A percentile compares a stretch with the other conserved stretches of the same genome.
phyloP scores from a whole-genome alignment of 345 rosid genomes.

The Syzygium aromaticum region DNA sequence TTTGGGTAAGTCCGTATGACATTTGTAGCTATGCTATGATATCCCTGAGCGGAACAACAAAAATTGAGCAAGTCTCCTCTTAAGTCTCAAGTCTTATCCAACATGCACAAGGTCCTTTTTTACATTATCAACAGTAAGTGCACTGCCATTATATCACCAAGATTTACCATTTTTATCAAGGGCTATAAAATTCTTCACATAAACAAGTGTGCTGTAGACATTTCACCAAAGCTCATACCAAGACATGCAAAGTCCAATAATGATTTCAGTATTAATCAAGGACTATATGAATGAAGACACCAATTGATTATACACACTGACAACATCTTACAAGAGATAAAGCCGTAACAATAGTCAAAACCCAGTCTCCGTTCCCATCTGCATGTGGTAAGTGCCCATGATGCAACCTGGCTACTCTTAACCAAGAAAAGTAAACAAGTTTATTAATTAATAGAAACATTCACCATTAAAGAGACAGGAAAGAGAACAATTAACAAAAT shows the following conservation, averaged over 20 bases:
- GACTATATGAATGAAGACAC: neutral
- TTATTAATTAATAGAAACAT: neutral
- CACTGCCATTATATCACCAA: neutral
- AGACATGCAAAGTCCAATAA: neutral
- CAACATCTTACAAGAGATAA: slow-evolving; percentile 71
- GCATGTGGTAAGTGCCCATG: slow-evolving; percentile 83
- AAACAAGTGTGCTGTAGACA: neutral
- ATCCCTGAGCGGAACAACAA: neutral
- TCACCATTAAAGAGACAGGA: neutral
- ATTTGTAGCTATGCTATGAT: neutral
- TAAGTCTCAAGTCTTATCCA: neutral
- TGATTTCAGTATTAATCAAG: neutral
- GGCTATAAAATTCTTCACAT: neutral
- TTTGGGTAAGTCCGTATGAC: neutral
- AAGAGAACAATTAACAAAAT: neutral
- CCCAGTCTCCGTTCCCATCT: slow-evolving; percentile 99
- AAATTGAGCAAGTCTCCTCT: neutral
- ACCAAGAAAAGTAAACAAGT: neutral
- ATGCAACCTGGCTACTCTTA: slow-evolving; percentile 70
- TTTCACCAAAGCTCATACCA: neutral
- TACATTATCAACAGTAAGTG: neutral
- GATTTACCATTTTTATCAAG: neutral
- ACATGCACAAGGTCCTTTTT: neutral
- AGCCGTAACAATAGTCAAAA: slow-evolving; percentile 80
- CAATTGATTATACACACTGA: neutral